Evolutionary conservation across 495 filamentous ascomycete species (phyloP), one percentile per base, ranked within the genome.

Genomic region (Podospora anserina): DNA sequence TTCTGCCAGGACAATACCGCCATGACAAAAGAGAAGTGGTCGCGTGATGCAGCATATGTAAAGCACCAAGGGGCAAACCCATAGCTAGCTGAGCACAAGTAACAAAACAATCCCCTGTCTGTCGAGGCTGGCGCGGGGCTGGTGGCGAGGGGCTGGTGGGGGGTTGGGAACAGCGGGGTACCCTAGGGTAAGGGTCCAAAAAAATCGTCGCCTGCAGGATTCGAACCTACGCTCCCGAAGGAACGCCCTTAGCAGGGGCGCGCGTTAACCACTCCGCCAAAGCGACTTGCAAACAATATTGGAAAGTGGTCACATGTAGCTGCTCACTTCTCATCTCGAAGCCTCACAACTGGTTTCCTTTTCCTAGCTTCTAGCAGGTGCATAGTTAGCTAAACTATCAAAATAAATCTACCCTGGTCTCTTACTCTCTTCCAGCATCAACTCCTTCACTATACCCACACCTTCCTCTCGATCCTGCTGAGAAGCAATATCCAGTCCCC

Each of bases 401-500:
- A 18, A 56, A 56, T 0, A 56, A 15, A 18, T 13, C 15, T 56
- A 9, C 19, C 5, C 15, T 4, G 5, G 4, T 58, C 23, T 26
- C n/a, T 58, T 58, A 4, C 4, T 58, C 55, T 63, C 4, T 34
- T 63, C 61, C 15, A 44, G 71, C 68, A 83, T 82, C 26, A 83
- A 65, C 19, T 79, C 76, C 65, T 74, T 70, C 59, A 83, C 7
- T n/a, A 82, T 81, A 9, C 59, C 67, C 44, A 72, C 23, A 1
- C 80, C 81, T 20, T 78, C 76, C 13, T 74, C 66, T 9, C 80
- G 63, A 5, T 83, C 81, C 0, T 59, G 70, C 15, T 68, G 66
- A 3, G 60, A 73, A 19, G 63, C 44, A 4, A 80, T 78, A 15
- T 81, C 72, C 28, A 83, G 66, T 0, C 81, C 81, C 81, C 81